A percentile compares a stretch with the other conserved stretches of the same genome.
phyloP scores from a whole-genome alignment of 352 stramenopile species.

The Globisporangium takayamanum region DNA sequence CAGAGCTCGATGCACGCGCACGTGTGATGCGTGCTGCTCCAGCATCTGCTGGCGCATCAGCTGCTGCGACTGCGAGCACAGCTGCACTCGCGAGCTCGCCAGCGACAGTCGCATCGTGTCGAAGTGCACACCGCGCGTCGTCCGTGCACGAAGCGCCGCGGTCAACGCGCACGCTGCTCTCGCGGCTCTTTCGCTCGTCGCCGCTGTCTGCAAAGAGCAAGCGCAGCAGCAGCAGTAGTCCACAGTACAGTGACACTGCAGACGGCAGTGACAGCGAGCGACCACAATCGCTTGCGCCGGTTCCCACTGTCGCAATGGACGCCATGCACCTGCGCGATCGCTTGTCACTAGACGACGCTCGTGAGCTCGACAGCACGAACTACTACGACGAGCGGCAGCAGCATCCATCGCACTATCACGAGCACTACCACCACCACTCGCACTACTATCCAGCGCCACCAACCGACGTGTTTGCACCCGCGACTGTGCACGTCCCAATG shows the following conservation, averaged over 20 bases:
- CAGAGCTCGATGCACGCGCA: slow-evolving; percentile 8
- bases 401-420: neutral
- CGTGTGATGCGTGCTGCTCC: slow-evolving; percentile 6
- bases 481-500: neutral
- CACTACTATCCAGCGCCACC: neutral
- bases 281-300: too few relatives aligned
- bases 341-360: neutral
- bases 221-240: neutral
- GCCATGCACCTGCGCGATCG: slow-evolving; percentile 5
- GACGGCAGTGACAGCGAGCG: too few relatives aligned
- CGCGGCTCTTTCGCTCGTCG: slow-evolving; percentile 20
- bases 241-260: too few relatives aligned
- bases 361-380: neutral
- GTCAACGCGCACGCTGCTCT: slow-evolving; percentile 16
- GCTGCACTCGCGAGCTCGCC: neutral
- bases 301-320: neutral
- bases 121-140: slow-evolving; percentile 4
- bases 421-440: neutral
- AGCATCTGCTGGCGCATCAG: slow-evolving; percentile 2
- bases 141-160: neutral
- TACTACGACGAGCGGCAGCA: slow-evolving; percentile 4
- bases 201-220: slow-evolving; percentile 7
- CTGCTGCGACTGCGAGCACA: neutral
- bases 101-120: neutral
- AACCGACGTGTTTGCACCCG: slow-evolving; percentile 1